A percentile compares a stretch with the other conserved stretches of the same genome.
These are phyloP conservation scores for Pichia sp. DNA, from an alignment of 1,139 yeast genomes.

Conservation along the genomic window DNA sequence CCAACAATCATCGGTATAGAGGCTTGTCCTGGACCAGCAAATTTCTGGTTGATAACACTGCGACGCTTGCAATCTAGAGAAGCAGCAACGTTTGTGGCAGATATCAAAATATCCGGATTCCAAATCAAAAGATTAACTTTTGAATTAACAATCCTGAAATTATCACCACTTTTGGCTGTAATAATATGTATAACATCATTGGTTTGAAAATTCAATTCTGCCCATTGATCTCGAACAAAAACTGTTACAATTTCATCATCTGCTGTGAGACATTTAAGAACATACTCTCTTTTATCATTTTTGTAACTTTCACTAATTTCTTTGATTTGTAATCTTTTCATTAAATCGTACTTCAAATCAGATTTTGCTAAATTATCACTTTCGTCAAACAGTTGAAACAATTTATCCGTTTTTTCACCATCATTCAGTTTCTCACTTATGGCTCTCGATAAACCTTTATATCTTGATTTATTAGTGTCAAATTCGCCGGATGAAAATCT, in stretches of 20 bases:
- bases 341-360: constrained; percentile 39
- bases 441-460: constrained; percentile 7
- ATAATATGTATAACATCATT: constrained; percentile 59
- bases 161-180: constrained; percentile 29
- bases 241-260: constrained; percentile 33
- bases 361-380: constrained; percentile 34
- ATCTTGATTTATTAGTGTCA: neutral
- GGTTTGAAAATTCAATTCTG: constrained; percentile 30
- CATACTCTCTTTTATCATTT: constrained; percentile 37
- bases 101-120: constrained; percentile 74
- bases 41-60: constrained; percentile 51
- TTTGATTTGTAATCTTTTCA: constrained; percentile 45
- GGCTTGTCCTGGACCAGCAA: constrained; percentile 49
- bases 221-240: constrained; percentile 36
- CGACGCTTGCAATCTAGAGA: constrained; percentile 68
- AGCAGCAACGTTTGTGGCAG: constrained; percentile 78
- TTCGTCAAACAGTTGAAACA: constrained; percentile 14
- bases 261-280: constrained; percentile 40
- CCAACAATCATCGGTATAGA: constrained; percentile 66
- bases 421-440: neutral
- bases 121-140: constrained; percentile 59
- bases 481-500: neutral
- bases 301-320: constrained; percentile 34
- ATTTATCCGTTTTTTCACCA: constrained; percentile 1
- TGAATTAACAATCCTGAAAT: constrained; percentile 42